Evolutionary conservation across 169 alveolate genomes (phyloP).

Genomic region (Babesia bigemina): DNA sequence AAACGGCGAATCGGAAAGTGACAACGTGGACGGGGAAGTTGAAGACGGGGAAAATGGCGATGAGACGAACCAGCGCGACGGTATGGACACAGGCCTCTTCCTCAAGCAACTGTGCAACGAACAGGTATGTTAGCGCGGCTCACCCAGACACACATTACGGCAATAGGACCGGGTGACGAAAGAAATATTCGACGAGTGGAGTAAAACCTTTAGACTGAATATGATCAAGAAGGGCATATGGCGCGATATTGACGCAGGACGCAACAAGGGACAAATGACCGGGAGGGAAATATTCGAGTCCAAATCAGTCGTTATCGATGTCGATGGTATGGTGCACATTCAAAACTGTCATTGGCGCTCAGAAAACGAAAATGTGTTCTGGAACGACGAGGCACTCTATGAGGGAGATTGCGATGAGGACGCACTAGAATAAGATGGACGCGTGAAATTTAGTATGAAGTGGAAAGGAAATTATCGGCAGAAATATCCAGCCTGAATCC

Average conservation of each 20-base stretch:
- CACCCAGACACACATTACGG: neutral
- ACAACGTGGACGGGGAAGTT: neutral
- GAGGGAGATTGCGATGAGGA: slow-evolving; percentile 35
- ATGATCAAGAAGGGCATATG: slow-evolving; percentile 44
- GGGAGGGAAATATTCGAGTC: slow-evolving; percentile 34
- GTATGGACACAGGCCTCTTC: slow-evolving; percentile 23
- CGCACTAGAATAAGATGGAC: slow-evolving; percentile 20
- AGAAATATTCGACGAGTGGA: slow-evolving; percentile 35
- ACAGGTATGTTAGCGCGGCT: slow-evolving; percentile 5
- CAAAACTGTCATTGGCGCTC: neutral
- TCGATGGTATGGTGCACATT: slow-evolving; percentile 13
- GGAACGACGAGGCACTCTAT: slow-evolving; percentile 49
- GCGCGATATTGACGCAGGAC: slow-evolving; percentile 33
- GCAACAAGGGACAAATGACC: slow-evolving; percentile 35
- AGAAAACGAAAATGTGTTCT: slow-evolving; percentile 50
- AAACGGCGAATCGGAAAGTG: slow-evolving; percentile 14
- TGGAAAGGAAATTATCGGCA: neutral
- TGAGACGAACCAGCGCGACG: neutral
- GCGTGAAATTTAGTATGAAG: neutral
- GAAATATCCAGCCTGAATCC: neutral
- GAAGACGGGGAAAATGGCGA: neutral
- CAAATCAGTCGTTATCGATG: slow-evolving; percentile 12
- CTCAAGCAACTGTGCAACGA: slow-evolving; percentile 31
- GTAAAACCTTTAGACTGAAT: slow-evolving; percentile 23
- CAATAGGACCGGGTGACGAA: slow-evolving; percentile 28